Base-by-base conservation (phyloP, 2,329 filamentous ascomycete species). In the Leptodontidium sp. region DNA sequence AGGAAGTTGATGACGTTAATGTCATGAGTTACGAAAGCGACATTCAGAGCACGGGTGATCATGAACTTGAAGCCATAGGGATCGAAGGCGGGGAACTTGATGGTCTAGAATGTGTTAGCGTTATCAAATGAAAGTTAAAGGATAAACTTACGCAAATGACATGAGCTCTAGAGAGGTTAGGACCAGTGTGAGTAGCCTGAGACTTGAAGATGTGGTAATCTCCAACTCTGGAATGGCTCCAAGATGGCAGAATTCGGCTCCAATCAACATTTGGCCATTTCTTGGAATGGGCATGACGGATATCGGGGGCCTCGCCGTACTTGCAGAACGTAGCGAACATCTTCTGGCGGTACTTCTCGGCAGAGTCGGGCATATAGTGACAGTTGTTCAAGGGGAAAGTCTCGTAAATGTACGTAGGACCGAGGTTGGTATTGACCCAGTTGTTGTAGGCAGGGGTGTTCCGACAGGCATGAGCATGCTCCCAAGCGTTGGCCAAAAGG, bases 121-220 rank as follows among this genome's bases (percentile, higher is more conserved):
- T 26, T 17, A 35, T 38, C 21, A 32, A 32, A 52, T 8, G 45
- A 32, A 14, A 59, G 49, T 38, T 4, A 38, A 15, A 21, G 35
- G 32, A 47, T 17, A 35, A 24, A 70, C 72, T 70, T 70, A 75
- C 74, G 62, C 72, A 74, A 5, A 77, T 72, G 21, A 77, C 72
- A 66, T 75, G 72, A 26, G 67, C 61, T 14, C 66, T 52, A 5
- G 67, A 66, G 32, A 70, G 71, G 32, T 61, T 66, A n/a, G 53
- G 64, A 43, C 52, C 65, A 29, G 29, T 43, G 43, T 63, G 62
- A 53, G 62, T 69, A 12, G 62, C 32, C 26, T 61, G 40, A 21
- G 75, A 76, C 65, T 70, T 71, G 66, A 77, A 77, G 24, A 77
- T 67, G 32, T 72, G 71, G 45, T 77, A 77, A n/a, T 74, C 70